Evolutionary conservation across 345 rosid species (phyloP), one percentile per base, ranked within the genome.

Genomic region (Aethionema arabicum): DNA sequence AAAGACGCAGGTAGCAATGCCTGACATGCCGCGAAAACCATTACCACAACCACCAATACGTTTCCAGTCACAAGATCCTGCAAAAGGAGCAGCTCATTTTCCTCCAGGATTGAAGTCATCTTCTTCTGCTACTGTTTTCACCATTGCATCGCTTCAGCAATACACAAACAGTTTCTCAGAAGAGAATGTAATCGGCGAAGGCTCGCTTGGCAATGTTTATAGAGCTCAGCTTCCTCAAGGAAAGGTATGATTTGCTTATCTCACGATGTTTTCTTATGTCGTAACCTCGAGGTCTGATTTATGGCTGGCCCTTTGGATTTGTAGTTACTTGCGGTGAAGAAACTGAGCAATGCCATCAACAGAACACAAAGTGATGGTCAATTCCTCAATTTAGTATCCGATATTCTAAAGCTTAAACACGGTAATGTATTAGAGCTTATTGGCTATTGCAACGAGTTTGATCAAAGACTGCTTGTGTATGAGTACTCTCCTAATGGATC

Each of bases 81-180:
- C 45, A 11, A 67, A 64, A 56, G 83, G 76, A 62, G 74, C 83
- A 0, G 65, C 67, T 66, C 61, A 68, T 52, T 75, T 80, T 45
- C 76, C 80, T 39, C 77, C 66, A 27, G 68, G 78, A 6, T 42
- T 52, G 60, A 74, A 69, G 16, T 58, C 77, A 30, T 38, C 71
- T 32, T 52, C 74, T 76, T 78, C 85, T 13, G 59, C 73, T 35
- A 80, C 59, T 5, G 75, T 73, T 61, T 87, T 87, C 76, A 76
- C 83, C 47, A 68, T 90, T 59, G 92, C 95, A n/a, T 77, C 87
- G 5, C 96, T 93, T 72, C 99, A 93, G 83, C 88, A 85, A 63
- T 82, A 76, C 70, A 84, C 99, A 38, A 69, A 82, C 39, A 82
- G 88, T 66, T 93, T 90, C 55, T 76, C 89, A n/a, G 87, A 84